Evolutionary conservation across 192 early-diverging fungal genomes (phyloP).

Genomic region (Radiomyces spectabilis): DNA sequence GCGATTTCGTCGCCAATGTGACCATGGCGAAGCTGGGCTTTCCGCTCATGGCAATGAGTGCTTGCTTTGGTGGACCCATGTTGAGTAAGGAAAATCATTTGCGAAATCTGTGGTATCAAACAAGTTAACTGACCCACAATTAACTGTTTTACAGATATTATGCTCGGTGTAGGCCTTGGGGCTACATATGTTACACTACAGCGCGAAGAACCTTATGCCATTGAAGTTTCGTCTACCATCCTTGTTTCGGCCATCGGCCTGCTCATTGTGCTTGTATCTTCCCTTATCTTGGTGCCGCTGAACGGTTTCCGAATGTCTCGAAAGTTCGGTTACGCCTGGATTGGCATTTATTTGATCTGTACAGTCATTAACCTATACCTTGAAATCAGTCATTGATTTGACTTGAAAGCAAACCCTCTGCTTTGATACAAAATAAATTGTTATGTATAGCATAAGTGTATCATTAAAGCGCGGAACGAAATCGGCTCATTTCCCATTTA

Average conservation of each 20-base stretch:
- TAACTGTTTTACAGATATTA: constrained; percentile 51
- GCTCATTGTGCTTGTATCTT: constrained; percentile 49
- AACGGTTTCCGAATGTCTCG: constrained; percentile 58
- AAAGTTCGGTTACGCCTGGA: constrained; percentile 45
- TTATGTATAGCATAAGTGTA: no score
- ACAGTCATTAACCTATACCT: constrained; percentile 55
- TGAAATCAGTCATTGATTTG: constrained; percentile 40
- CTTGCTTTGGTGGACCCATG: constrained; percentile 91
- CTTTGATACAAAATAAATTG: no score
- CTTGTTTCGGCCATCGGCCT: constrained; percentile 63
- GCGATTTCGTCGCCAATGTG: constrained; percentile 90
- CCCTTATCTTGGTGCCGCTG: constrained; percentile 52
- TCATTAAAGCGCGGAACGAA: no score
- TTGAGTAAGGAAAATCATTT: constrained; percentile 60
- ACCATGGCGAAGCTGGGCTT: constrained; percentile 87
- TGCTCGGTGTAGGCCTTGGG: constrained; percentile 80
- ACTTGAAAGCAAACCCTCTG: no score
- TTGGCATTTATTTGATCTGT: constrained; percentile 51
- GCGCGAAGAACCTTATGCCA: constrained; percentile 38
- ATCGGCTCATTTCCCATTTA: no score
- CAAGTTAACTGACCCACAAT: no score
- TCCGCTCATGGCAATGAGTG: constrained; percentile 91
- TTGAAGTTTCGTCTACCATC: constrained; percentile 59
- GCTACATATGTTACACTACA: constrained; percentile 51
- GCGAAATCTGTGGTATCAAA: no score